Conservation (phyloP, 2,329 filamentous ascomycete genomes). For the Ophiostoma novo-ulmi region DNA sequence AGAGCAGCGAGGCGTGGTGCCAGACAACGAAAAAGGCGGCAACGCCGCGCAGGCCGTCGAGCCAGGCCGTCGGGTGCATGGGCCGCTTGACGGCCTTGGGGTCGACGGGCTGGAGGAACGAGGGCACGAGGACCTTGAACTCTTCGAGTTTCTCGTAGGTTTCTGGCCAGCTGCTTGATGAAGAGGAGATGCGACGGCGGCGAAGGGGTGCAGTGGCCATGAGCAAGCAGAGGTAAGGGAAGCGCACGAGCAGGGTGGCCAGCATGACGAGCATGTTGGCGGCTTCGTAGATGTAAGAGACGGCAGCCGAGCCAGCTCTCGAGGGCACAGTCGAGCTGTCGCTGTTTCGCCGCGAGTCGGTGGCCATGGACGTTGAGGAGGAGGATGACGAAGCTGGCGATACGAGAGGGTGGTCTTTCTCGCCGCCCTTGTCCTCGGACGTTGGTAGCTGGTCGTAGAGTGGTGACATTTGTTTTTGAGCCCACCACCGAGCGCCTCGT, state of each 20-base stretch:
- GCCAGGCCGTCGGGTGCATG: slow-evolving; percentile 32
- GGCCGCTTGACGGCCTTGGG: not conserved
- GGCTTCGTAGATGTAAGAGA: not conserved
- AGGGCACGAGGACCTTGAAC: slow-evolving; percentile 22
- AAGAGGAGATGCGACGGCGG: not conserved
- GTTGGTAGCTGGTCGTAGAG: slow-evolving; percentile 1
- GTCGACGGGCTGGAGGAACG: slow-evolving; percentile 21
- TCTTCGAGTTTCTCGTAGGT: slow-evolving; percentile 16
- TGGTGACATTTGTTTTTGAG: not conserved
- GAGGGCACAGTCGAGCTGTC: not conserved
- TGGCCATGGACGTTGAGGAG: not conserved
- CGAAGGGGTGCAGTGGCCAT: slow-evolving; percentile 17
- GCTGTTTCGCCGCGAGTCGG: slow-evolving; percentile 9
- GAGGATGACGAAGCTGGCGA: not conserved
- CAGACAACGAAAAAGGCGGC: slow-evolving; percentile 52
- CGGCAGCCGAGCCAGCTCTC: not conserved
- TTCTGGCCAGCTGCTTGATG: slow-evolving; percentile 14
- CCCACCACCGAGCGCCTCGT: not conserved
- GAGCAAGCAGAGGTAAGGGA: slow-evolving; percentile 8
- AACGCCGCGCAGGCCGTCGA: slow-evolving; percentile 51
- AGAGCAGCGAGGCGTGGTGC: slow-evolving; percentile 39
- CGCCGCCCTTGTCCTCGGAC: slow-evolving; percentile 3
- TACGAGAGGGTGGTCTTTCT: not conserved
- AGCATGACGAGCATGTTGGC: not conserved
- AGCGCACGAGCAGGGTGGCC: slow-evolving; percentile 14